phyloP scores from a whole-genome alignment of 495 filamentous ascomycete genomes.

The Chlorociboria aeruginascens region DNA sequence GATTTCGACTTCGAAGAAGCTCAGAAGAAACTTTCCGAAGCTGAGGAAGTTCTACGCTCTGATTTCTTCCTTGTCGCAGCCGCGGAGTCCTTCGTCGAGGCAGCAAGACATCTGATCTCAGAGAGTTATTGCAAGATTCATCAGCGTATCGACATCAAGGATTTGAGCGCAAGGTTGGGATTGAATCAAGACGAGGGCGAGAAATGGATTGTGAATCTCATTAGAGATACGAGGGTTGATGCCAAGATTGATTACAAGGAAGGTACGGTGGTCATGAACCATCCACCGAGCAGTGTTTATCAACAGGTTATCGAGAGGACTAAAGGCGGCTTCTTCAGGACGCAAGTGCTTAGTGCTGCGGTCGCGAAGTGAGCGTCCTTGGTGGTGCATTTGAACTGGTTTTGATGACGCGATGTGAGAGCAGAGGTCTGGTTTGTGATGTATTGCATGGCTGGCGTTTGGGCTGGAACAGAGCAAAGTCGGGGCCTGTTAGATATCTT shows the following conservation, averaged over 20 bases:
- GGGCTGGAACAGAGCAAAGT: no score
- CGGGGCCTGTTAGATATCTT: no score
- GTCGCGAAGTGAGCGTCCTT: constrained; percentile 26
- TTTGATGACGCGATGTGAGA: background rate
- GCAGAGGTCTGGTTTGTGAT: no score
- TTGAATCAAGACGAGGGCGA: constrained; percentile 88
- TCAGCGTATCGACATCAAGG: constrained; percentile 94
- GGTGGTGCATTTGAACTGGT: background rate
- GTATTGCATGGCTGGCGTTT: no score
- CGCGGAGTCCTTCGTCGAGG: constrained; percentile 85
- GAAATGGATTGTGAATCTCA: constrained; percentile 99
- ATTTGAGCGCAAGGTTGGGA: constrained; percentile 80
- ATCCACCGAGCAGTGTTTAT: constrained; percentile 94
- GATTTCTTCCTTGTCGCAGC: constrained; percentile 91
- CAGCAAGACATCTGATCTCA: constrained; percentile 88
- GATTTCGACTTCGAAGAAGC: constrained; percentile 99
- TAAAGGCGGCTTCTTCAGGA: constrained; percentile 87
- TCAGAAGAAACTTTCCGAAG: constrained; percentile 79
- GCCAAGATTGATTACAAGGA: constrained; percentile 99
- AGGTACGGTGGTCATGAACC: constrained; percentile 98
- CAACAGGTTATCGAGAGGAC: constrained; percentile 98
- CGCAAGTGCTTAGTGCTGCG: constrained; percentile 56
- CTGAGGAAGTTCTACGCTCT: constrained; percentile 79
- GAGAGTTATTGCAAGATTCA: constrained; percentile 99
- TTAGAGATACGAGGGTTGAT: constrained; percentile 91